Percentiles rank a stretch among this genome's conserved stretches.
Conservation (phyloP, 1,139 yeast species). For the Lipomyces yarrowii region DNA sequence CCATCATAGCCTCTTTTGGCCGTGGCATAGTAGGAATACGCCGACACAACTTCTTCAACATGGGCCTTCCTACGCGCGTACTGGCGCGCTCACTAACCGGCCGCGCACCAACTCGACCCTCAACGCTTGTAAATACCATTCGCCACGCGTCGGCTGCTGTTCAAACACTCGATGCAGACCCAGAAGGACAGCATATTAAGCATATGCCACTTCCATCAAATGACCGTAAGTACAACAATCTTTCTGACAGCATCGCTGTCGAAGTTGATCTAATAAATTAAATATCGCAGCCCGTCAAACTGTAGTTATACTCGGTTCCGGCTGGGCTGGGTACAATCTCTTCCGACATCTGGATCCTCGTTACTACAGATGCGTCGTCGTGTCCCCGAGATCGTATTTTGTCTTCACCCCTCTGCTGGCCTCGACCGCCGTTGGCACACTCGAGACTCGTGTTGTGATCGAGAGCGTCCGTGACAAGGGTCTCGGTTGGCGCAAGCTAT, state of each 20-base stretch:
- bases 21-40: not conserved
- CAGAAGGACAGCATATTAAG: not conserved
- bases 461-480: conserved; percentile 64
- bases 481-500: conserved; percentile 61
- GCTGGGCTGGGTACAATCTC: conserved; percentile 78
- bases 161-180: not conserved
- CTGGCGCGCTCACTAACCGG: not conserved
- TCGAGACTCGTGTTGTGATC: conserved; percentile 80
- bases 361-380: conserved; percentile 79
- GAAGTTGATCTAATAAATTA: not conserved
- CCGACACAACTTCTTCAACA: not conserved
- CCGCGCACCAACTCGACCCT: not conserved
- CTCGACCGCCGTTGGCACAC: conserved; percentile 88
- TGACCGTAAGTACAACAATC: not conserved
- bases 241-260: not conserved
- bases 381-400: conserved; percentile 91
- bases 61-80: not conserved
- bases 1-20: not conserved
- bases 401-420: conserved; percentile 91
- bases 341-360: conserved; percentile 82
- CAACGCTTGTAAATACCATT: not conserved
- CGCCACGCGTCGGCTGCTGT: not conserved
- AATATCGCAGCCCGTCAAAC: conserved; percentile 53
- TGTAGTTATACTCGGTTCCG: conserved; percentile 84
- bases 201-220: not conserved